Base-by-base conservation (phyloP, 1,284 basidiomycete species). In the Microbotryomycetes sp. region DNA sequence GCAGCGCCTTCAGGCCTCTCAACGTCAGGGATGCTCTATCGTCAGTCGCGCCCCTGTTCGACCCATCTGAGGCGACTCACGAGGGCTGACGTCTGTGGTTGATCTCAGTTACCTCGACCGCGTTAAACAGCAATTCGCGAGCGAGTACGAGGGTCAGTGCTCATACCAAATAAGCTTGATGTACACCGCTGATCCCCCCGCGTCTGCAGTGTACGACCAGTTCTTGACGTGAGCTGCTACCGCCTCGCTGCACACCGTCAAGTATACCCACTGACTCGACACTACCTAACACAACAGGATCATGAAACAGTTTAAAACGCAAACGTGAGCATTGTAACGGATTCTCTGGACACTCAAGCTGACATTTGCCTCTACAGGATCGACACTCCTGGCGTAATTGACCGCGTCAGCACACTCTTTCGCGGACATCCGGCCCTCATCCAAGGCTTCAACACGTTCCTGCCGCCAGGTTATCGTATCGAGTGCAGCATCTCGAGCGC, bases 391-490 rank as follows among this genome's bases (percentile, higher is more conserved):
- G 94, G 93, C 62, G 96, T 98, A 71, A 99, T 99, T 74, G 86
- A 93, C 71, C 88, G 96, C 60, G 94, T 98, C 56, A 97, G 93
- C 2, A 85, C 83, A 67, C 85, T 99, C 49, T 99, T 99, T 77
- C 85, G 90, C 70, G 92, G 92, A 15, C 91, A 97, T 76, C 91
- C 89, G 1, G 77, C 82, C 64, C 87, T 99, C 71, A 97, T 99
- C 59, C 89, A 96, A 77, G 96, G 96, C 31, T 98, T 98, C 83
- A 98, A 99, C 79, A 97, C 94, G 3, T 98, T 98, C 78, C 83
- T 98, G 2, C 96, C 96, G 0, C 84, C 89, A 24, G 94, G 94
- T 35, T 98, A 98, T 78, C 87, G 91, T 66, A 97, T 98, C 75
- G 93, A 97, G 72, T 87, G 92, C 75, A 85, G 87, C 62, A 80